These are phyloP conservation scores for Penicillium simplicissimum DNA, from an alignment of 495 filamentous ascomycete species.

Conservation along the genomic window DNA sequence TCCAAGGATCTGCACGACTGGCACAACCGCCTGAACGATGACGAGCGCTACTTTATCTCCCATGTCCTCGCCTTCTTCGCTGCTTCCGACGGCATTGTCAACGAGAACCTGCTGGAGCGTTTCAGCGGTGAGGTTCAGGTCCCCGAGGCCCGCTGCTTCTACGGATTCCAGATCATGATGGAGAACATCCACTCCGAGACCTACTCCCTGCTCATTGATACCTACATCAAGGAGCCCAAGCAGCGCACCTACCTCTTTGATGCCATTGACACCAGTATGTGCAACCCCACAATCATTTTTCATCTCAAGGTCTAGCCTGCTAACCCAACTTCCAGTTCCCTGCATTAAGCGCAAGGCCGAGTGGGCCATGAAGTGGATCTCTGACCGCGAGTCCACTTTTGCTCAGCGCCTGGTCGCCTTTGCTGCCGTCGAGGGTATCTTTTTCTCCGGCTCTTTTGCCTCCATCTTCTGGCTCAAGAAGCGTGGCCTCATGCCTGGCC, in stretches of 20 bases:
- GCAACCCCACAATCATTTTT: not conserved
- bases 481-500: conserved; percentile 96
- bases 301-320: not conserved
- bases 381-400: conserved; percentile 88
- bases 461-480: conserved; percentile 99
- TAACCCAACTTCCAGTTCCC: conserved; percentile 62
- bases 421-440: conserved; percentile 97
- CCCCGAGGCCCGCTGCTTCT: conserved; percentile 98
- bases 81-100: conserved; percentile 99
- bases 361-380: conserved; percentile 95
- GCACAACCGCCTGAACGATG: conserved; percentile 95
- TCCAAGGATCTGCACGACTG: conserved; percentile 99
- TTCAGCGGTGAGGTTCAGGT: conserved; percentile 98
- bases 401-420: conserved; percentile 95
- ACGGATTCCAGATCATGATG: conserved; percentile 99
- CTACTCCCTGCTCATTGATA: conserved; percentile 98
- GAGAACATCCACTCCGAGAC: conserved; percentile 99
- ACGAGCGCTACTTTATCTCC: conserved; percentile 97
- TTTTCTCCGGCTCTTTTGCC: conserved; percentile 99
- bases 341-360: conserved; percentile 97
- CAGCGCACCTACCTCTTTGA: conserved; percentile 96
- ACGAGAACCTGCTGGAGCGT: conserved; percentile 97
- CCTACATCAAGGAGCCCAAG: conserved; percentile 98
- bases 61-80: conserved; percentile 99
- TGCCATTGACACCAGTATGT: conserved; percentile 92